Evolutionary conservation across 257 asterid species (phyloP), one percentile per base, ranked within the genome.

Genomic region (Jasminum sambac): DNA sequence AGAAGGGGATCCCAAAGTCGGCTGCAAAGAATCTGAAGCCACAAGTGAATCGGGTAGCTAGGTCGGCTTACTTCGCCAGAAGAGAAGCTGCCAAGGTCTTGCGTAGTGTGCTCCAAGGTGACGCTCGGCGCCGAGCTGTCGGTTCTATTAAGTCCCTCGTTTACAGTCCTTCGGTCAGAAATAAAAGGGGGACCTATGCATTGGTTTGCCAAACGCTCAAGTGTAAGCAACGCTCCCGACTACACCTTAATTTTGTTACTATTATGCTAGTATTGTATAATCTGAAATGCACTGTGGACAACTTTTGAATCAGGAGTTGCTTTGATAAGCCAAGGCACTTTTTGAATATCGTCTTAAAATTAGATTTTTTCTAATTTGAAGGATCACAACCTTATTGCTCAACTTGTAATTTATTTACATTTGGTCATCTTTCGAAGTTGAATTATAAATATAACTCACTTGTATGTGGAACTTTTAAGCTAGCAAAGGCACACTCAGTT

Each of bases 31-130:
- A 46, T 62, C 70, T 70, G 59, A 82, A 78, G 78, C 82, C 82
- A 63, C 78, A 67, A 38, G 67, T 66, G 58, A 85, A 82, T 76
- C 79, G 79, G 78, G 81, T 41, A 55, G 91, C 85, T 63, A 88
- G 99, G 10, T 89, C 98, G 38, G 90, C 96, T 40, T 85, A 85
- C 83, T 91, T 91, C 78, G 96, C 99, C 5, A 82, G 99, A 64
- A 79, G 99, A 78, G 98, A 95, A 80, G 96, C 98, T 9, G 96
- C 99, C 37, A 95, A 89, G 83, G 95, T 95, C 25, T 71, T 95
- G 77, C 92, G 95, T 74, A 89, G 79, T 74, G 68, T 83, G 63
- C 97, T 95, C 52, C 93, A 78, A 69, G 99, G 99, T 1, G 99
- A 91, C 73, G 87, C 96, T 46, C 87, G 90, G 72, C 96, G 96